Evolutionary conservation across 164 flowering plant species (phyloP).

Genomic region (Protea cynaroides): DNA sequence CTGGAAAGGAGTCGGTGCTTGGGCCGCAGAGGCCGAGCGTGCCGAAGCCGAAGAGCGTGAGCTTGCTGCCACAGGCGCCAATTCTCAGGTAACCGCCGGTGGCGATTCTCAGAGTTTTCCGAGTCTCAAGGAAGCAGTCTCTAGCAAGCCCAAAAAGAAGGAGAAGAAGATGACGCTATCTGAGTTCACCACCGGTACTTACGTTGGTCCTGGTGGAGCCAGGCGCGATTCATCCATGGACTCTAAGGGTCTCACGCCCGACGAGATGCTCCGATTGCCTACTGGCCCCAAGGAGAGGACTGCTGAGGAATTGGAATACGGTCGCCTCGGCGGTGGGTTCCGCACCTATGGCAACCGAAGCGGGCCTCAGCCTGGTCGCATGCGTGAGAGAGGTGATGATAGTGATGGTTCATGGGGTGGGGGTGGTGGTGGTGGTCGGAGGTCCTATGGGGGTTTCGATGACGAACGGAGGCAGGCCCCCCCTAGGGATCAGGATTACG

Average conservation of each 20-base stretch:
- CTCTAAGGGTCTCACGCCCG: conserved; percentile 44
- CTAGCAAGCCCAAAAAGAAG: conserved; percentile 47
- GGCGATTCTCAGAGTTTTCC: conserved; percentile 45
- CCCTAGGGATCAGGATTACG: conserved; percentile 33
- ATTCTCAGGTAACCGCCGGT: neutral
- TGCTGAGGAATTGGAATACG: conserved; percentile 51
- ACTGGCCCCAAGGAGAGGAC: conserved; percentile 71
- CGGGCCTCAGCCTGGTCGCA: conserved; percentile 19
- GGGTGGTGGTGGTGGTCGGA: conserved; percentile 16
- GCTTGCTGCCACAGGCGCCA: conserved; percentile 12
- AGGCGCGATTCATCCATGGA: conserved; percentile 21
- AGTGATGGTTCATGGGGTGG: conserved; percentile 45
- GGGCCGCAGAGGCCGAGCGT: conserved; percentile 41
- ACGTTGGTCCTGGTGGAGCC: conserved; percentile 21
- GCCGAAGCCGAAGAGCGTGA: conserved; percentile 35
- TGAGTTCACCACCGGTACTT: conserved; percentile 34
- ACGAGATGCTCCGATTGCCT: conserved; percentile 63
- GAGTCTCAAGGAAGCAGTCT: conserved; percentile 44
- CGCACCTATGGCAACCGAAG: conserved; percentile 40
- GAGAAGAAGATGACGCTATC: conserved; percentile 56
- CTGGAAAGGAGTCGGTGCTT: conserved; percentile 30
- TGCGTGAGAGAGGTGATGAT: conserved; percentile 25
- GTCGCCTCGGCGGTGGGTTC: conserved; percentile 69
- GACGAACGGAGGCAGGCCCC: conserved; percentile 54
- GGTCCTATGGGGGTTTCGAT: conserved; percentile 61